Conservation (phyloP, 1,139 yeast species). For the Blastobotrys elegans region DNA sequence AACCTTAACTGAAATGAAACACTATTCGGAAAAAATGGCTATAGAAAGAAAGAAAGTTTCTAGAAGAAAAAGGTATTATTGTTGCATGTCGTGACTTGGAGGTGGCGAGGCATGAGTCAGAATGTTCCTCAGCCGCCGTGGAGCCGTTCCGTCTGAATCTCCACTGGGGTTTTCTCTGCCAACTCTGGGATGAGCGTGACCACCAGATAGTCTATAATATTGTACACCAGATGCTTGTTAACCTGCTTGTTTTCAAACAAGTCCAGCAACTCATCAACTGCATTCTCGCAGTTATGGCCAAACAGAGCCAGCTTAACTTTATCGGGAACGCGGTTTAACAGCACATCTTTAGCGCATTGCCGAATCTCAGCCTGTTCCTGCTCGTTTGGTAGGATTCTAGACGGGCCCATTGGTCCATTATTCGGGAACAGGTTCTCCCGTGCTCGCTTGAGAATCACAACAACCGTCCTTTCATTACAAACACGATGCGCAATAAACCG, state of each 20-base stretch:
- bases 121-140: no score
- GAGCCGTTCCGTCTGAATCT: constrained; percentile 15
- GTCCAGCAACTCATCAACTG: constrained; percentile 35
- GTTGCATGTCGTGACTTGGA: no score
- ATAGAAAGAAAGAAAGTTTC: no score
- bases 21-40: not conserved
- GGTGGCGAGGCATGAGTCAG: no score
- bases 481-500: constrained; percentile 21
- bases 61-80: no score
- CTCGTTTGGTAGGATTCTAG: constrained; percentile 31
- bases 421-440: constrained; percentile 37
- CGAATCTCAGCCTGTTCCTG: constrained; percentile 27
- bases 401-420: constrained; percentile 41
- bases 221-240: constrained; percentile 41
- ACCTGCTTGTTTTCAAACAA: constrained; percentile 36
- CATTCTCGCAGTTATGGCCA: constrained; percentile 28
- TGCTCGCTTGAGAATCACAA: constrained; percentile 26
- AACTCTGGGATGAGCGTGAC: constrained; percentile 40
- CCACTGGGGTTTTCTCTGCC: constrained; percentile 38
- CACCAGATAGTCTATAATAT: constrained; percentile 38
- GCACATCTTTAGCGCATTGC: constrained; percentile 17
- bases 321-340: constrained; percentile 18
- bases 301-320: constrained; percentile 18
- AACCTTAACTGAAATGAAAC: not conserved
- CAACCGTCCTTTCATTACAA: constrained; percentile 23